Conservation (phyloP, 2,329 filamentous ascomycete genomes). For the Phaeoacremonium minimum region DNA sequence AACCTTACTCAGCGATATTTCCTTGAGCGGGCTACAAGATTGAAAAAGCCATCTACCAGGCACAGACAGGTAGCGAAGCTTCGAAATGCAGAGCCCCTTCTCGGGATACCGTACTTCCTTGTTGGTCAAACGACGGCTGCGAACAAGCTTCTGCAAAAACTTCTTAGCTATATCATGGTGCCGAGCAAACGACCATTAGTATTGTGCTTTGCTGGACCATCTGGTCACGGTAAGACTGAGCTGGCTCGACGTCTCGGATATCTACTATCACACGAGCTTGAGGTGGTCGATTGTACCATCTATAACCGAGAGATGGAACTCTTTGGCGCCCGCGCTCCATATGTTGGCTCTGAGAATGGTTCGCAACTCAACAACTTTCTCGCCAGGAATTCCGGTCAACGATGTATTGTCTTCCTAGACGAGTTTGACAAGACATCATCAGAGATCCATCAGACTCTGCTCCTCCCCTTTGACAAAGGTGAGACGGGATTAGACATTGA, state of each 20-base stretch:
- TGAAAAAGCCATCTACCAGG: not conserved
- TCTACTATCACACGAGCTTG: conserved; percentile 29
- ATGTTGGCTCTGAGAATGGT: conserved; percentile 25
- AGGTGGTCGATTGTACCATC: conserved; percentile 33
- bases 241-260: conserved; percentile 33
- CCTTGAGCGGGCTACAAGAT: not conserved
- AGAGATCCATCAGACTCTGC: conserved; percentile 33
- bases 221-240: conserved; percentile 46
- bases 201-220: conserved; percentile 37
- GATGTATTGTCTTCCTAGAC: conserved; percentile 42
- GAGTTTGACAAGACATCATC: conserved; percentile 43
- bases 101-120: conserved; percentile 5
- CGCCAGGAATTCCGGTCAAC: conserved; percentile 22
- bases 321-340: conserved; percentile 34
- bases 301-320: conserved; percentile 30
- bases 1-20: not conserved
- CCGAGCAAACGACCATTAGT: conserved; percentile 25
- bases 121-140: conserved; percentile 5
- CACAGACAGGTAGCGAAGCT: not conserved
- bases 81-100: conserved; percentile 3
- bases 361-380: conserved; percentile 44
- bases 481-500: conserved; percentile 9
- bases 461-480: conserved; percentile 39
- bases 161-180: conserved; percentile 24
- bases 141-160: conserved; percentile 3